Evolutionary conservation across 176 grass and related monocot species (phyloP), one percentile per base, ranked within the genome.

Genomic region (Oryza meyeriana): DNA sequence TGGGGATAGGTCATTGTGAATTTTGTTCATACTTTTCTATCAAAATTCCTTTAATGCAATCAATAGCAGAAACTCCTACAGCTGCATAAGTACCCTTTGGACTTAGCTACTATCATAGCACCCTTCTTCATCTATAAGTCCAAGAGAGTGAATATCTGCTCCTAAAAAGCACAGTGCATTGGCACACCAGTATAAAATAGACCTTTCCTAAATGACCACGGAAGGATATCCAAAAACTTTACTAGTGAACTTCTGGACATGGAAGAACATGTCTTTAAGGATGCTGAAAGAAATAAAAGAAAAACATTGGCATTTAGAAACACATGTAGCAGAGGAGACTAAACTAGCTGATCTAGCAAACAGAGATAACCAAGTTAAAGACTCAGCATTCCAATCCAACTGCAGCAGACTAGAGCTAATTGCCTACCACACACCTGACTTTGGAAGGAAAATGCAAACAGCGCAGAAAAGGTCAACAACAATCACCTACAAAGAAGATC

Each of bases 371-470:
- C 65, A 78, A 58, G 52, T 27, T 81, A 81, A 59, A 71, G 7
- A 39, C 25, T 34, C 30, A 28, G 52, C 14, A 6, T 64, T 79
- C 42, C 57, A 22, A 30, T 47, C 28, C 13, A 75, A 69, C 17
- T 6, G n/a, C 22, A 77, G 57, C 16, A 66, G 50, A 22, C 20
- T 8, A 55, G 6, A 55, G 33, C 1, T 45, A 34, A 72, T 36
- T 75, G 75, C 29, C 8, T 18, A 52, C 9, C 27, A 58, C 78
- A 69, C 24, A 61, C 18, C 38, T 25, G 29, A 9, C 27, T 20
- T 20, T 72, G 29, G 26, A 78, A 62, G 68, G 65, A 71, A 55
- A 31, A 85, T 64, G 55, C 4, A 64, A 78, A 66, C 24, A 55
- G 57, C 32, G 2, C 12, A 32, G 5, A 38, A 75, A 83, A 77